These are phyloP conservation scores for Priceomyces castillae DNA, from an alignment of 805 yeast species.

Conservation along the genomic window DNA sequence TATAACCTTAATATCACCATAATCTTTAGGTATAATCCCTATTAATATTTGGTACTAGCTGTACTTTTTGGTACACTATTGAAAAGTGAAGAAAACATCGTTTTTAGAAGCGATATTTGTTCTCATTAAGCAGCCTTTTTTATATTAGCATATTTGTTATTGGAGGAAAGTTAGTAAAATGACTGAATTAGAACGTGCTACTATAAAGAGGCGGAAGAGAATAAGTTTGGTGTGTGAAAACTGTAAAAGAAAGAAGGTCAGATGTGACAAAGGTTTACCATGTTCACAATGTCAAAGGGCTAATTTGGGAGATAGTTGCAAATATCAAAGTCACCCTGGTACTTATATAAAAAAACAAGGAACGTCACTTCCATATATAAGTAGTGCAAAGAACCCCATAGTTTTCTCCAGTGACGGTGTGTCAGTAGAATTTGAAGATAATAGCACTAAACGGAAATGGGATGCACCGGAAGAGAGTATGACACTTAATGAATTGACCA, in stretches of 20 bases:
- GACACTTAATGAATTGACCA: conserved; percentile 15
- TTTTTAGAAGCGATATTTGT: too few relatives aligned
- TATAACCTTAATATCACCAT: too few relatives aligned
- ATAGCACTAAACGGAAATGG: too few relatives aligned
- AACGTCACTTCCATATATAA: conserved; percentile 14
- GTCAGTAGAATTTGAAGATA: too few relatives aligned
- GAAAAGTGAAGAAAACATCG: too few relatives aligned
- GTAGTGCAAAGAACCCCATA: conserved; percentile 20
- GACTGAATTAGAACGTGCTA: background rate
- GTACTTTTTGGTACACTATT: too few relatives aligned
- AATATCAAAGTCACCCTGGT: conserved; percentile 8
- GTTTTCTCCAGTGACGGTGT: background rate
- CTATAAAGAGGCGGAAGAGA: conserved; percentile 28
- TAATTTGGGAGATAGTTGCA: conserved; percentile 18
- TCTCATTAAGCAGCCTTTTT: too few relatives aligned
- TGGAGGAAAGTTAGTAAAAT: background rate
- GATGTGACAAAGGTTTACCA: conserved; percentile 38
- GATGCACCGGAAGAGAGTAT: background rate
- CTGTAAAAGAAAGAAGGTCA: conserved; percentile 33
- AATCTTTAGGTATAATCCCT: too few relatives aligned
- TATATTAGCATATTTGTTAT: too few relatives aligned
- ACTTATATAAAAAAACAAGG: background rate
- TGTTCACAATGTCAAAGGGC: conserved; percentile 29
- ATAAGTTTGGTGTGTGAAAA: conserved; percentile 36
- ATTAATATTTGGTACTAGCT: too few relatives aligned